These are phyloP conservation scores for Penicillium nordicum DNA, from an alignment of 2,329 filamentous ascomycete genomes.

Conservation along the genomic window DNA sequence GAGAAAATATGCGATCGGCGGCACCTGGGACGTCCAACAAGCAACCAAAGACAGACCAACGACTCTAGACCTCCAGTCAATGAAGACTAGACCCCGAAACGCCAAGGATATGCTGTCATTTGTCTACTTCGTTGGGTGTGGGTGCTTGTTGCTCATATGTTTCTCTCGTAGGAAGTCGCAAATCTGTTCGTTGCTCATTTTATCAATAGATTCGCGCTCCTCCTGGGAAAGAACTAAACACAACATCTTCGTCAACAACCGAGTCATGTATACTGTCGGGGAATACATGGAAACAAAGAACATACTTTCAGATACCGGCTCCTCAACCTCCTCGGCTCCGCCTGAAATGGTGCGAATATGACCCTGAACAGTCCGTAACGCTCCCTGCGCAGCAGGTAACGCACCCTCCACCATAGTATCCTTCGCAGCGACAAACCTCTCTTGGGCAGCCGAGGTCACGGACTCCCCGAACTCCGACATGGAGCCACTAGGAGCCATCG, in stretches of 20 bases:
- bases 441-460: conserved; percentile 4
- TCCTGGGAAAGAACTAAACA: conserved; percentile 8
- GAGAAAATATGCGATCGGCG: background rate
- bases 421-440: conserved; percentile 10
- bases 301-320: conserved; percentile 3
- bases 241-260: background rate
- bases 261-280: no score
- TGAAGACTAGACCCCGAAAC: background rate
- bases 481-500: conserved; percentile 2
- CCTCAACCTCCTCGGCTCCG: background rate
- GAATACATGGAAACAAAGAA: background rate
- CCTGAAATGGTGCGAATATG: conserved; percentile 5
- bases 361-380: conserved; percentile 11
- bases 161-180: conserved; percentile 33
- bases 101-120: background rate
- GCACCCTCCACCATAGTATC: conserved; percentile 13
- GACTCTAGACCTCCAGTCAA: background rate
- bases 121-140: conserved; percentile 5
- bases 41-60: background rate
- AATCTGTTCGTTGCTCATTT: conserved; percentile 30
- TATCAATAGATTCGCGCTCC: conserved; percentile 26
- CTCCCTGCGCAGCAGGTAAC: conserved; percentile 11
- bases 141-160: conserved; percentile 24
- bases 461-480: conserved; percentile 11
- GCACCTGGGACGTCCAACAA: background rate